These are phyloP conservation scores for Baorangia bicolor DNA, from an alignment of 768 basidiomycete genomes.

Conservation along the genomic window DNA sequence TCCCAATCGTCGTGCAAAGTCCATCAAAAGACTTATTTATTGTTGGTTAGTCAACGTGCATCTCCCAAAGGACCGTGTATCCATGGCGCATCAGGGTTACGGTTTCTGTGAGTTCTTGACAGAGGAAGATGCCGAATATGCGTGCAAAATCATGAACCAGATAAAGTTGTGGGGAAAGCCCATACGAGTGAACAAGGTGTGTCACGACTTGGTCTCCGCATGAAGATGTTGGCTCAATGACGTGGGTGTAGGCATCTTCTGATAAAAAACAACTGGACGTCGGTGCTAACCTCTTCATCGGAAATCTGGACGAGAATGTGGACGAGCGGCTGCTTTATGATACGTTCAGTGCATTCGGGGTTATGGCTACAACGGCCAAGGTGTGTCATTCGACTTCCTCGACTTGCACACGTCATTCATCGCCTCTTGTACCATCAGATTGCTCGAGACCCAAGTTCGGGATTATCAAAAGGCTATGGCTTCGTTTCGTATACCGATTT, in stretches of 20 bases:
- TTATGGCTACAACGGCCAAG: conserved; percentile 90
- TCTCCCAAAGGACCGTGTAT: conserved; percentile 96
- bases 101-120: conserved; percentile 99
- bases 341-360: conserved; percentile 93
- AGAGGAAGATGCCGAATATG: conserved; percentile 99
- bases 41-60: conserved; percentile 82
- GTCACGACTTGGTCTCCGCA: conserved; percentile 24
- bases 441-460: conserved; percentile 81
- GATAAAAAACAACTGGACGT: conserved; percentile 98
- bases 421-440: conserved; percentile 52
- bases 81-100: conserved; percentile 98
- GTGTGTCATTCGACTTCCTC: conserved; percentile 31
- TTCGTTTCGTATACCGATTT: conserved; percentile 98
- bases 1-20: background rate
- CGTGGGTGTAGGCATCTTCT: conserved; percentile 74
- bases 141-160: conserved; percentile 99
- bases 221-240: conserved; percentile 9
- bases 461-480: conserved; percentile 93
- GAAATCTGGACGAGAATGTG: conserved; percentile 92
- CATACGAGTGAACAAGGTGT: conserved; percentile 96
- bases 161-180: conserved; percentile 99
- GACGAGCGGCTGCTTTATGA: conserved; percentile 92
- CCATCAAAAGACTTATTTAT: background rate
- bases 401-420: background rate
- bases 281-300: conserved; percentile 96